phyloP scores from a whole-genome alignment of 1,284 basidiomycete species.

The Coniophora puteana region DNA sequence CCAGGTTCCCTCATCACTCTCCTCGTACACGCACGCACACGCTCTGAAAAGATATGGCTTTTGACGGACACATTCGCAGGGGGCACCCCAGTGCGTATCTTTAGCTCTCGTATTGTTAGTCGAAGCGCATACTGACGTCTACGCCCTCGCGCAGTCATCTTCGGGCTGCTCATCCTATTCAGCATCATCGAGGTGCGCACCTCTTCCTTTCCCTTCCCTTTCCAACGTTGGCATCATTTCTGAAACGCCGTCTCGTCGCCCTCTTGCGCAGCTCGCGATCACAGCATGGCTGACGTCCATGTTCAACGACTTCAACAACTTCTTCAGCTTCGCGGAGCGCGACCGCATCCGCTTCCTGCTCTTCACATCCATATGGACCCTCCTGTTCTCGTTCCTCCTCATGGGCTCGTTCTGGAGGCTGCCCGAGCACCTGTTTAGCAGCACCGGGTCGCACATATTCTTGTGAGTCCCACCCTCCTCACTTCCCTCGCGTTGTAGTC shows the following conservation, averaged over 20 bases:
- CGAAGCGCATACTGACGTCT: background rate
- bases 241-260: background rate
- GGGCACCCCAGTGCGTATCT: constrained; percentile 33
- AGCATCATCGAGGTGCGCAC: constrained; percentile 27
- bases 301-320: constrained; percentile 56
- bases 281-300: constrained; percentile 63
- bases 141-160: constrained; percentile 18
- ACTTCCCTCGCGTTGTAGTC: constrained; percentile 1
- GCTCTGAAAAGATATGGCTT: constrained; percentile 26
- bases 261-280: constrained; percentile 48
- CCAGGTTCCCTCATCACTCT: constrained; percentile 16
- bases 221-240: too few relatives aligned
- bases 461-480: constrained; percentile 44
- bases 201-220: background rate
- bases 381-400: constrained; percentile 50
- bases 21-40: constrained; percentile 25
- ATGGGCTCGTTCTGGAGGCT: constrained; percentile 50
- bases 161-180: constrained; percentile 23
- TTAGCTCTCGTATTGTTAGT: too few relatives aligned
- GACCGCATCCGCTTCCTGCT: constrained; percentile 64
- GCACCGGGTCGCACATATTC: constrained; percentile 56
- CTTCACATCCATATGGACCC: constrained; percentile 69
- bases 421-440: constrained; percentile 45
- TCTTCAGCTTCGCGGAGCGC: constrained; percentile 42
- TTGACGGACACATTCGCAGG: constrained; percentile 32